Conservation (phyloP, 2,329 filamentous ascomycete genomes). For the Diaporthe destruens region DNA sequence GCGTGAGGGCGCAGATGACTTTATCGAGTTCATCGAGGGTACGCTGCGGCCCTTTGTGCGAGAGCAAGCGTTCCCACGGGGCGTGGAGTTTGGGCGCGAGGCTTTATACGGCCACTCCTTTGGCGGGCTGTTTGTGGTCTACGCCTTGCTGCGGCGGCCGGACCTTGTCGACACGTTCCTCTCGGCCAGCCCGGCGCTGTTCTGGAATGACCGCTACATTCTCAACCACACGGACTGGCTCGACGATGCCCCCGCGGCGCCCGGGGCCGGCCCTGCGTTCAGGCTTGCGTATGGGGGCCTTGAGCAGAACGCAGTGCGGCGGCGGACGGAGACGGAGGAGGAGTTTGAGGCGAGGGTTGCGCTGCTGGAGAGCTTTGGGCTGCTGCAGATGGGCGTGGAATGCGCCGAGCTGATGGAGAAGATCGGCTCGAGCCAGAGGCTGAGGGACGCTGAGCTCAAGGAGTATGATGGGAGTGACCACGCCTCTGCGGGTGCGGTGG, state of each 20-base stretch:
- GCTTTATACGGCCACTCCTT: constrained; percentile 47
- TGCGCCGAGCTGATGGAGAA: constrained; percentile 43
- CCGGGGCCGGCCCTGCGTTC: constrained; percentile 42
- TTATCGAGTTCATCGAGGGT: constrained; percentile 45
- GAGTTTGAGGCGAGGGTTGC: constrained; percentile 42
- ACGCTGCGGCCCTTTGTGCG: constrained; percentile 45
- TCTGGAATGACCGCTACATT: constrained; percentile 44
- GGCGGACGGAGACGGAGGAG: constrained; percentile 45
- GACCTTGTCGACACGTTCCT: constrained; percentile 47
- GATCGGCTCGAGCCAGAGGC: constrained; percentile 40
- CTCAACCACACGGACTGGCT: constrained; percentile 41
- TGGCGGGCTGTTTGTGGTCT: constrained; percentile 46
- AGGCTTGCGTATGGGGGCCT: constrained; percentile 44
- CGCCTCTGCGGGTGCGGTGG: constrained; percentile 43
- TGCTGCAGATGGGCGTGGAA: constrained; percentile 42
- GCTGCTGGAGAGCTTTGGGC: constrained; percentile 34
- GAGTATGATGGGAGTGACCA: constrained; percentile 46
- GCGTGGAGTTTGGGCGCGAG: constrained; percentile 44
- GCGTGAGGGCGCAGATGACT: constrained; percentile 42
- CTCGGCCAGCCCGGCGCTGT: constrained; percentile 44
- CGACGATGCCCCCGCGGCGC: constrained; percentile 35
- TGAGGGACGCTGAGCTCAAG: constrained; percentile 45
- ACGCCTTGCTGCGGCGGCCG: constrained; percentile 44
- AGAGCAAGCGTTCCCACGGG: constrained; percentile 40
- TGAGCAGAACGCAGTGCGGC: constrained; percentile 43